These are phyloP conservation scores for Candida ortonii DNA, from an alignment of 805 yeast genomes.

Conservation along the genomic window DNA sequence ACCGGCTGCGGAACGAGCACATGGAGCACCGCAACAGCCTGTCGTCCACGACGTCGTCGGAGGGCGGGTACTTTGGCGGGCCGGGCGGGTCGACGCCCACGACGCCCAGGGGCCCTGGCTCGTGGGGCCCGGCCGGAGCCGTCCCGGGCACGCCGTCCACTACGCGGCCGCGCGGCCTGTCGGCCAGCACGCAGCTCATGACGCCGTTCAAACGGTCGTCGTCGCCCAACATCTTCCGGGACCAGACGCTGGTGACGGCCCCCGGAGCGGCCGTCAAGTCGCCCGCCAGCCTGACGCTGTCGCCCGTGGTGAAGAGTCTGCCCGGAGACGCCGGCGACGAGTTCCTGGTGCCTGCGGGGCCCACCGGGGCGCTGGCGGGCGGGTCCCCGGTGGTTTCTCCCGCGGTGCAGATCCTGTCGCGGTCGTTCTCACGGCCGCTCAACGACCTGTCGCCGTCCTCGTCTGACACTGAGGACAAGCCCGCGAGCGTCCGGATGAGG, in stretches of 20 bases:
- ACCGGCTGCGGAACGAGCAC: slow-evolving; percentile 81
- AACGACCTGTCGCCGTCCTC: slow-evolving; percentile 50
- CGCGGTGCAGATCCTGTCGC: slow-evolving; percentile 26
- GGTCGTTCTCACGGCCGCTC: slow-evolving; percentile 19
- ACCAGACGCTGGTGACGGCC: slow-evolving; percentile 6
- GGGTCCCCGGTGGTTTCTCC: slow-evolving; percentile 20
- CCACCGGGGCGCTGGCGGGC: no score
- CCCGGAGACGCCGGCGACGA: slow-evolving; percentile 18
- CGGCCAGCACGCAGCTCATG: slow-evolving; percentile 18
- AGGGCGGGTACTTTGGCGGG: slow-evolving; percentile 31
- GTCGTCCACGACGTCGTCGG: slow-evolving; percentile 46
- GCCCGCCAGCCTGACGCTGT: slow-evolving; percentile 20
- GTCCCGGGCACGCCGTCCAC: slow-evolving; percentile 27
- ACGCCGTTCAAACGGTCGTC: slow-evolving; percentile 30
- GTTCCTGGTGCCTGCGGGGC: slow-evolving; percentile 10
- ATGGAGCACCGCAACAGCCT: slow-evolving; percentile 47
- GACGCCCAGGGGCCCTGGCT: slow-evolving; percentile 14
- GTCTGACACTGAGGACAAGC: slow-evolving; percentile 65
- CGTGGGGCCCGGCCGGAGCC: slow-evolving; percentile 16
- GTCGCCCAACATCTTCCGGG: slow-evolving; percentile 31
- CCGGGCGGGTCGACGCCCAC: slow-evolving; percentile 5
- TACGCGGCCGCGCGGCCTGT: slow-evolving; percentile 21
- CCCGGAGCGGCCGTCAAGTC: slow-evolving; percentile 12
- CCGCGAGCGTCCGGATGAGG: slow-evolving; percentile 51
- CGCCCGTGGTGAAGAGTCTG: slow-evolving; percentile 23